Conservation (phyloP, 257 asterid species). For the Striga asiatica region DNA sequence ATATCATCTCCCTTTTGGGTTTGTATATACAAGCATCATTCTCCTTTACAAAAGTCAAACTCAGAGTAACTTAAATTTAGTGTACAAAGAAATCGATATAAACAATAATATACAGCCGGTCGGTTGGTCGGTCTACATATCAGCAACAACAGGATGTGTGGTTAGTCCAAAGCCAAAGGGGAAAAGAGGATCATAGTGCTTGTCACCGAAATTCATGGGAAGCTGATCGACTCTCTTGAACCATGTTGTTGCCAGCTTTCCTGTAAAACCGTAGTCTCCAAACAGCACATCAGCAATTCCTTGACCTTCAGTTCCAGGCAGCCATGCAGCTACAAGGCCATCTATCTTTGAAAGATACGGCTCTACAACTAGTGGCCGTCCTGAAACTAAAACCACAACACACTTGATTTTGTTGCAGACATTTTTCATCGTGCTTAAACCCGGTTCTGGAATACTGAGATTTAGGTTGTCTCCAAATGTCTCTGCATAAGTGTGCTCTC, state of each 20-base stretch:
- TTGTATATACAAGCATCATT: too few relatives aligned
- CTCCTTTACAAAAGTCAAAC: too few relatives aligned
- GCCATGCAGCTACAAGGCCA: conserved; percentile 50
- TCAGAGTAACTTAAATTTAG: too few relatives aligned
- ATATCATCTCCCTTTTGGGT: too few relatives aligned
- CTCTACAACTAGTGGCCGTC: conserved; percentile 38
- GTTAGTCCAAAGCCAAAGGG: conserved; percentile 34
- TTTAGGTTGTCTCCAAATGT: conserved; percentile 30
- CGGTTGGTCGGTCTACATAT: too few relatives aligned
- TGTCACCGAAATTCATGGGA: conserved; percentile 21
- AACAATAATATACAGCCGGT: too few relatives aligned
- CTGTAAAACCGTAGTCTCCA: conserved; percentile 18
- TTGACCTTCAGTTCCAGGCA: conserved; percentile 45
- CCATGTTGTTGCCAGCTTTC: conserved; percentile 21
- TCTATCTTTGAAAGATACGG: conserved; percentile 29
- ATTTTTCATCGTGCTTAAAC: conserved; percentile 22
- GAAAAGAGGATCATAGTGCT: conserved; percentile 27
- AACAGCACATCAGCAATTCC: conserved; percentile 27
- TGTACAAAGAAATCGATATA: too few relatives aligned
- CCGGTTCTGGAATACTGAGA: conserved; percentile 28
- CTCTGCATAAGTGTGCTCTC: conserved; percentile 45
- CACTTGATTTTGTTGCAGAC: conserved; percentile 33
- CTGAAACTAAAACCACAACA: conserved; percentile 37
- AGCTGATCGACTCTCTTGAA: conserved; percentile 18
- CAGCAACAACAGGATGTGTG: too few relatives aligned